Evolutionary conservation across 2,329 filamentous ascomycete species (phyloP).

Genomic region (Spiromastix sp.): DNA sequence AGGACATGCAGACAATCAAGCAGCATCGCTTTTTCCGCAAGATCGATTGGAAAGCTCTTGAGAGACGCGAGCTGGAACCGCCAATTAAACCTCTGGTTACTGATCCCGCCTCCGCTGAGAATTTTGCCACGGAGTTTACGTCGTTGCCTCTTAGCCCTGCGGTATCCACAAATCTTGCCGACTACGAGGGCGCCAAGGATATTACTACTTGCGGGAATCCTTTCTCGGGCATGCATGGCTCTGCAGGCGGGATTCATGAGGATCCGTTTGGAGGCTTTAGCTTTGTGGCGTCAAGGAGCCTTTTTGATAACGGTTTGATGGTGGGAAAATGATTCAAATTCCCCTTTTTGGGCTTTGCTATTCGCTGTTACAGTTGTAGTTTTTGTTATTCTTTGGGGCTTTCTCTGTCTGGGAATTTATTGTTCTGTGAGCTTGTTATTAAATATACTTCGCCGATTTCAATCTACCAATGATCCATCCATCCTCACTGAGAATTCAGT

Average conservation of each 20-base stretch:
- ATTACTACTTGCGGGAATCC: neutral
- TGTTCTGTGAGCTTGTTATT: no score
- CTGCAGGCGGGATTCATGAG: slow-evolving; percentile 12
- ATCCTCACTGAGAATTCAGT: no score
- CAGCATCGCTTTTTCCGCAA: slow-evolving; percentile 93
- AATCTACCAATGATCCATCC: no score
- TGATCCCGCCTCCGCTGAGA: slow-evolving; percentile 90
- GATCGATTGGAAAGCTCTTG: slow-evolving; percentile 87
- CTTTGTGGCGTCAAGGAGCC: slow-evolving; percentile 38
- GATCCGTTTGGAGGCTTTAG: slow-evolving; percentile 40
- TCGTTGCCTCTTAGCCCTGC: slow-evolving; percentile 70
- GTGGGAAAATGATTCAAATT: slow-evolving; percentile 6
- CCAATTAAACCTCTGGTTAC: slow-evolving; percentile 92
- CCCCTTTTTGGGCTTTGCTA: neutral
- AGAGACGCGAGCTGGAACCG: slow-evolving; percentile 68
- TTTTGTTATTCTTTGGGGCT: neutral
- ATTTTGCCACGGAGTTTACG: slow-evolving; percentile 90
- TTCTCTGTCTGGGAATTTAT: neutral
- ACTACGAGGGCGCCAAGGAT: slow-evolving; percentile 11
- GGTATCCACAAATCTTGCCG: slow-evolving; percentile 26
- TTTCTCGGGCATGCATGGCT: slow-evolving; percentile 6
- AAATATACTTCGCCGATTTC: no score
- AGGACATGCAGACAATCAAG: slow-evolving; percentile 77
- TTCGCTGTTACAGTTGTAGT: no score
- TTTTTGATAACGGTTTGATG: slow-evolving; percentile 31